Evolutionary conservation across 805 yeast species (phyloP), one percentile per base, ranked within the genome.

Genomic region (Blastobotrys mokoenaii): DNA sequence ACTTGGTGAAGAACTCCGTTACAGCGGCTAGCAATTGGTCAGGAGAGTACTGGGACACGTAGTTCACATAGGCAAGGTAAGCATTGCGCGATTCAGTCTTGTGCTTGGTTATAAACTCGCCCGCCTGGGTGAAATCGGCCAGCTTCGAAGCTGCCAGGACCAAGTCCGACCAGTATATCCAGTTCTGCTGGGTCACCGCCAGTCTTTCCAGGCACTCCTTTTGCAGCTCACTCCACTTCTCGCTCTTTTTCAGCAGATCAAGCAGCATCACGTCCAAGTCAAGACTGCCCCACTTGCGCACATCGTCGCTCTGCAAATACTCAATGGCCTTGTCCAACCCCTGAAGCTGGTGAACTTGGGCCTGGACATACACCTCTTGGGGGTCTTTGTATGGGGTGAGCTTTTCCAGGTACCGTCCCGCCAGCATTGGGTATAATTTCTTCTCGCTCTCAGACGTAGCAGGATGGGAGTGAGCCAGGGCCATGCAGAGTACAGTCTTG

Each of bases 281-380:
- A 45, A 89, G 66, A 56, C 84, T 84, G 46, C 72, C 61, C 52
- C 55, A 56, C 6, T 40, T 47, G 35, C 44, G 44, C 14, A 51
- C 51, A 12, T 46, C 53, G 7, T 43, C 46, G 12, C 48, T 44
- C 8, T 35, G 45, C 7, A 65, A 52, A 36, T 50, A 58, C 38
- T 58, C 59, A 2, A 70, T 60, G 15, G 72, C 62, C 38, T 69
- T 69, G 0, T 60, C 61, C 16, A 70, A 63, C 0, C 64, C 64
- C 34, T 54, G 59, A 38, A 65, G 51, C 38, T 66, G 60, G 48
- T 80, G 61, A 1, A 84, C 69, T 36, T 70, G 64, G 2, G 77
- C 79, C 46, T 72, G 71, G 2, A 86, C 75, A 51, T 67, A 85
- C 2, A 73, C 64, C 48, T 88, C 94, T 53, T 86, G 94, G 7